Base-by-base conservation (phyloP, 2,329 filamentous ascomycete genomes). In the Aspergillus novoparasiticus region DNA sequence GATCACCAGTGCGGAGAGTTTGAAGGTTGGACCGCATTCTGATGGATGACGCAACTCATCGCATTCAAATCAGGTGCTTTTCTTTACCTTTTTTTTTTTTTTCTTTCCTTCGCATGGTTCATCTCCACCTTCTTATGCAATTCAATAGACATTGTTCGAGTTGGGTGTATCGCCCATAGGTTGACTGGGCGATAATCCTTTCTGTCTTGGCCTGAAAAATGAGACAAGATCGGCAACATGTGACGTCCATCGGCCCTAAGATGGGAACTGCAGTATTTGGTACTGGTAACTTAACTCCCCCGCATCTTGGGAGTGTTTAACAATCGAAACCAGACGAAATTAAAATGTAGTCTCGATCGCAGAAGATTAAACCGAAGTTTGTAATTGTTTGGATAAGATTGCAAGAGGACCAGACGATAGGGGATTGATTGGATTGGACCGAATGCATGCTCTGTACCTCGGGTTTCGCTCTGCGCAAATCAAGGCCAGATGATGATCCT, bases 11-110 rank as follows among this genome's bases (percentile, higher is more conserved):
- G 46, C 28, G 50, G 51, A 53, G 50, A 32, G 28, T 54, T 23
- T 41, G 19, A 36, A 46, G 32, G 19, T 21, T n/a, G 51, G 32
- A 54, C 51, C 30, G 28, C n/a, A 53, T 14, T 53, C 41, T 30
- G 19, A 30, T 54, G 21, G 23, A 54, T 59, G 58, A 59, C 58
- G 58, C 58, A 59, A 54, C 12, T n/a, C 6, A 46, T 48, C 8
- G 23, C 30, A 28, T 8, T 14, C 39, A 23, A 3, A 59, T 53
- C 57, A 51, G 57, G 23, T 59, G 57, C 57, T 14, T 32, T 34
- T 12, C 16, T n/a, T 32, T 53, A 19, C 19, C 4, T n/a, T n/a
- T n/a, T n/a, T 28, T 28, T 30, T 32, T 16, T 51, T n/a, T 50
- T 3, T n/a, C 2, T 21, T 34, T 16, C 4, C 1, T 30, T 19